phyloP scores from a whole-genome alignment of 140 eudicot genomes.

The Stevia rebaudiana region DNA sequence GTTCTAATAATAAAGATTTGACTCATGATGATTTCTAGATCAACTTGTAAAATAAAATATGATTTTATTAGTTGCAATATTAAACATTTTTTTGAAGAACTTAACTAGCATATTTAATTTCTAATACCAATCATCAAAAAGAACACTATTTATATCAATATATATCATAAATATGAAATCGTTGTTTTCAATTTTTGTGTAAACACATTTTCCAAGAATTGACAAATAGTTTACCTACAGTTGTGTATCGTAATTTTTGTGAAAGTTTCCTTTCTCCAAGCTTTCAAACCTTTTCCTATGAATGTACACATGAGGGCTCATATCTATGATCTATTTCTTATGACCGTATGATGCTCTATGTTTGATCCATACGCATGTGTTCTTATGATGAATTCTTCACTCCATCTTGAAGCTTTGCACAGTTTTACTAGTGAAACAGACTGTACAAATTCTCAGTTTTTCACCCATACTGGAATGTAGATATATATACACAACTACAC shows the following conservation, averaged over 20 bases:
- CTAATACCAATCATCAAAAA: constrained; percentile 10
- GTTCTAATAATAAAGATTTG: too few species aligned
- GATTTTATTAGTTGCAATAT: not conserved
- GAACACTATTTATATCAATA: not conserved
- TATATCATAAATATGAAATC: constrained; percentile 3
- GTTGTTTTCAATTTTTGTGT: constrained; percentile 12
- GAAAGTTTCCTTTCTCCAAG: constrained; percentile 19
- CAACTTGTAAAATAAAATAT: not conserved
- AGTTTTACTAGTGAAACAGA: constrained; percentile 24
- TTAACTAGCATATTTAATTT: too few species aligned
- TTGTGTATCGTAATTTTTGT: constrained; percentile 20
- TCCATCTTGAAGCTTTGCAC: constrained; percentile 24
- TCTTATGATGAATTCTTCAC: constrained; percentile 20
- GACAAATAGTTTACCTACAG: constrained; percentile 34
- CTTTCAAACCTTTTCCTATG: constrained; percentile 5
- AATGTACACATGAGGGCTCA: constrained; percentile 7
- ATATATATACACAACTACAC: constrained; percentile 2
- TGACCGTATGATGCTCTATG: constrained; percentile 19
- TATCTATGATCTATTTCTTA: constrained; percentile 14
- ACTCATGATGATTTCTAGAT: too few species aligned
- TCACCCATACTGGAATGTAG: constrained; percentile 28
- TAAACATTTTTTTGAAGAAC: not conserved
- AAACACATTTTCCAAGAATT: constrained; percentile 33
- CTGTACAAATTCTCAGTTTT: constrained; percentile 23
- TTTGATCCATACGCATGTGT: constrained; percentile 19